phyloP scores from a whole-genome alignment of 2,329 filamentous ascomycete species.

The Ophiocordyceps camponoti-floridani region DNA sequence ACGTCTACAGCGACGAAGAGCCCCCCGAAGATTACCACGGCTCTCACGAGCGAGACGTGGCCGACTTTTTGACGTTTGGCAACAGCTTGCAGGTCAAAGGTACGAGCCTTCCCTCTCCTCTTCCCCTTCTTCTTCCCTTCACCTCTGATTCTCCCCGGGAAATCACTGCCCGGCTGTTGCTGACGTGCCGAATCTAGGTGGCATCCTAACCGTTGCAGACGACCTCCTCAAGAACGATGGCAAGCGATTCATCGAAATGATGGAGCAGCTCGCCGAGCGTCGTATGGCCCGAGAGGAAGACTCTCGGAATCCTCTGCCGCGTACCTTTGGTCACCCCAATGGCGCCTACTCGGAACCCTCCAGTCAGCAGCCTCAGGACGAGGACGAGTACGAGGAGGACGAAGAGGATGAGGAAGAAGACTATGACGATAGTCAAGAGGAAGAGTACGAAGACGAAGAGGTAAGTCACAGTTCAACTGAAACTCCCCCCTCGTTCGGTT shows the following conservation, averaged over 20 bases:
- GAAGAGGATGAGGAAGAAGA: slow-evolving; percentile 43
- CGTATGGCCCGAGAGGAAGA: slow-evolving; percentile 95
- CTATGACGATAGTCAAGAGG: slow-evolving; percentile 42
- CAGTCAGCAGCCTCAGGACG: slow-evolving; percentile 59
- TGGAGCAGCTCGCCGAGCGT: slow-evolving; percentile 95
- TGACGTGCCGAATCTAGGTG: slow-evolving; percentile 51
- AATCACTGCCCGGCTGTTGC: slow-evolving; percentile 22
- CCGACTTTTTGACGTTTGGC: slow-evolving; percentile 93
- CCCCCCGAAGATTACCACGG: slow-evolving; percentile 50
- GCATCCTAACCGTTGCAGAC: slow-evolving; percentile 95
- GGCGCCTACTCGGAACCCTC: slow-evolving; percentile 42
- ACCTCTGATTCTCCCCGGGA: too few relatives aligned
- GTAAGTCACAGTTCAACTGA: slow-evolving; percentile 22
- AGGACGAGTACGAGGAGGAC: slow-evolving; percentile 48
- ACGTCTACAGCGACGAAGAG: slow-evolving; percentile 44
- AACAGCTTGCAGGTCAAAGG: slow-evolving; percentile 90
- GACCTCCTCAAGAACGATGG: slow-evolving; percentile 97
- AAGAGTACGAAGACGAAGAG: slow-evolving; percentile 66
- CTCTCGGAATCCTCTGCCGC: slow-evolving; percentile 43
- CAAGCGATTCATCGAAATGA: slow-evolving; percentile 99
- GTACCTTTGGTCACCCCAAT: slow-evolving; percentile 41
- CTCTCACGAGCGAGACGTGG: slow-evolving; percentile 44
- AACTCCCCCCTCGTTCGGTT: neutral
- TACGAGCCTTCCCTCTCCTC: slow-evolving; percentile 30
- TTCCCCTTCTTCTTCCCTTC: too few relatives aligned